These are phyloP conservation scores for Dendrocalamus sinicus DNA, from an alignment of 176 grass and related monocot species.

Conservation along the genomic window DNA sequence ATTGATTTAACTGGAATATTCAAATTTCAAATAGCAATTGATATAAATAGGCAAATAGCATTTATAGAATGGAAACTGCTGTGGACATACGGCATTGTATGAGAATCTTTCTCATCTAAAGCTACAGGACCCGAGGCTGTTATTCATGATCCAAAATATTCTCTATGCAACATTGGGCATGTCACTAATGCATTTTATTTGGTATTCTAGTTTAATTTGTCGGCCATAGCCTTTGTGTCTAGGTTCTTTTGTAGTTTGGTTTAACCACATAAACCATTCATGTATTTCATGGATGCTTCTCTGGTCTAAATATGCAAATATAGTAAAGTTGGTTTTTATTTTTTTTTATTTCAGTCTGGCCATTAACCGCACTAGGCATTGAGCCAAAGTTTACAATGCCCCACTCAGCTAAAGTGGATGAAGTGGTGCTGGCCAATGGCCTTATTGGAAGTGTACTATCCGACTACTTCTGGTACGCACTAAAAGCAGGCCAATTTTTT, in stretches of 20 bases:
- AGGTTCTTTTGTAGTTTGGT: constrained; percentile 21
- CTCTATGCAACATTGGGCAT: background rate
- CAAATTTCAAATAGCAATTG: constrained; percentile 4
- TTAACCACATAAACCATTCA: background rate
- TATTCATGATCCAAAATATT: background rate
- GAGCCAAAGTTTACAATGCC: constrained; percentile 98
- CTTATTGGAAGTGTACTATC: constrained; percentile 92
- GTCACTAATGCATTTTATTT: background rate
- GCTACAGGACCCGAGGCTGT: background rate
- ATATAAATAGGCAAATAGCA: constrained; percentile 1
- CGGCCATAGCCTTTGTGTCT: background rate
- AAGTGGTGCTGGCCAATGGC: constrained; percentile 94
- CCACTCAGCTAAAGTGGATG: constrained; percentile 91
- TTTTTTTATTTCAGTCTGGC: constrained; percentile 79
- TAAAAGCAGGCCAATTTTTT: background rate
- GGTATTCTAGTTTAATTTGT: background rate
- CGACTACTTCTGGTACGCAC: constrained; percentile 87
- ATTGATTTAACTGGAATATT: constrained; percentile 18
- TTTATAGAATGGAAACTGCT: background rate
- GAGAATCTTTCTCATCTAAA: background rate
- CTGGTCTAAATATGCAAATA: background rate
- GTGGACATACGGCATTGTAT: background rate
- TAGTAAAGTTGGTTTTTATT: background rate
- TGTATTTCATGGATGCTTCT: constrained; percentile 2
- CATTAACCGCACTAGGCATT: constrained; percentile 83